phyloP scores from a whole-genome alignment of 768 basidiomycete species.

The Suillus bovinus region DNA sequence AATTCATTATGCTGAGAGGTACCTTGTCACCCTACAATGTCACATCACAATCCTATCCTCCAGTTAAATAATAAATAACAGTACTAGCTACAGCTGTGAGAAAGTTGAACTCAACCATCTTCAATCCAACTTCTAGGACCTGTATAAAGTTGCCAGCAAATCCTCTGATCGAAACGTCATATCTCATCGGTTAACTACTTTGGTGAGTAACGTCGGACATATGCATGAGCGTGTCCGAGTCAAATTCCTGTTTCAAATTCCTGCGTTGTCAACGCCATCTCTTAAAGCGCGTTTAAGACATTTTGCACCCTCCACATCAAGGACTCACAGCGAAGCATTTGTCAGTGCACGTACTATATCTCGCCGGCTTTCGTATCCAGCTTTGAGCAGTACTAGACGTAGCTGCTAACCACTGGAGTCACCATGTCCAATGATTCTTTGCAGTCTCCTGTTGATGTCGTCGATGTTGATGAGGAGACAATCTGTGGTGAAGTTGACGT shows the following conservation, averaged over 20 bases:
- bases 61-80: too few species aligned
- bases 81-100: too few species aligned
- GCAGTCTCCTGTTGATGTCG: background rate
- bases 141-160: background rate
- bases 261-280: background rate
- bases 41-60: too few species aligned
- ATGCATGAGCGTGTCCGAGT: background rate
- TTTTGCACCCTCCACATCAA: background rate
- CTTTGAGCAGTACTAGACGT: background rate
- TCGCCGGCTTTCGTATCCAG: background rate
- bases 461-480: background rate
- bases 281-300: background rate
- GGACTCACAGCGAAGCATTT: background rate
- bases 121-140: too few species aligned
- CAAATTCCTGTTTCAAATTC: background rate
- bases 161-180: background rate
- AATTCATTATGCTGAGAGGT: too few species aligned
- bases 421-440: background rate
- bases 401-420: background rate
- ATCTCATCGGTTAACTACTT: background rate
- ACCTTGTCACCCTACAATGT: too few species aligned
- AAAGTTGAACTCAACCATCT: too few species aligned
- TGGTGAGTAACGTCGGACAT: background rate
- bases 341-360: background rate
- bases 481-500: background rate